These are phyloP conservation scores for Phytophthora fragariae DNA, from an alignment of 352 stramenopile species.

Conservation along the genomic window DNA sequence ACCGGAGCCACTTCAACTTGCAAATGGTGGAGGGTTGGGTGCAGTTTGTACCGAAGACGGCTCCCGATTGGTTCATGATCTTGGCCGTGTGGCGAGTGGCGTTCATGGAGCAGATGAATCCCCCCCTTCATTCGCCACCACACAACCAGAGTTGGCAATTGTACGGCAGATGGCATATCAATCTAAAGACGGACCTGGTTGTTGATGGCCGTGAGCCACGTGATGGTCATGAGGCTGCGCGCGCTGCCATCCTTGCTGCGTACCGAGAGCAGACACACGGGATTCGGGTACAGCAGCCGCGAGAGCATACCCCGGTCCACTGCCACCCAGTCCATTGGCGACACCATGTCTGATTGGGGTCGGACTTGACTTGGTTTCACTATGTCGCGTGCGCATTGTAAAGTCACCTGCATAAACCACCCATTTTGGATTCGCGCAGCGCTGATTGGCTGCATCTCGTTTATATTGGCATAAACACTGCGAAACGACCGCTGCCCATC, in stretches of 20 bases:
- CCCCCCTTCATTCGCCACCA: conserved; percentile 44
- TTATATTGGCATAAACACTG: conserved; percentile 6
- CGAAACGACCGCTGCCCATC: conserved; percentile 27
- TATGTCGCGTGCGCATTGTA: conserved; percentile 24
- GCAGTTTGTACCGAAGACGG: conserved; percentile 60
- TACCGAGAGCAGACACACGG: conserved; percentile 77
- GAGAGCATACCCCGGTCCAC: conserved; percentile 82
- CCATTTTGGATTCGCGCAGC: conserved; percentile 19
- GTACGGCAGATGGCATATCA: conserved; percentile 1
- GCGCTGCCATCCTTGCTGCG: conserved; percentile 25
- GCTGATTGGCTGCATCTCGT: conserved; percentile 16
- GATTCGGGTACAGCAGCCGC: conserved; percentile 83
- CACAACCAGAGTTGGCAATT: conserved; percentile 3
- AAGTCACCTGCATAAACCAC: conserved; percentile 17
- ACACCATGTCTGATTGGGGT: conserved; percentile 14
- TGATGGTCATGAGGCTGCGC: conserved; percentile 85
- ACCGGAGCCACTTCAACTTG: conserved; percentile 9
- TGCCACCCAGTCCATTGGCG: conserved; percentile 47
- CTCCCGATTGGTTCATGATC: conserved; percentile 58
- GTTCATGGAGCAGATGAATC: conserved; percentile 88
- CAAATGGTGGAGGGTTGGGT: conserved; percentile 10
- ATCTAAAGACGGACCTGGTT: conserved; percentile 59
- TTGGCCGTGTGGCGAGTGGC: conserved; percentile 65
- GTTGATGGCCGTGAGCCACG: conserved; percentile 89
- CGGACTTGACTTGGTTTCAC: conserved; percentile 24